Percentiles rank a stretch among this genome's conserved stretches.
phyloP scores from a whole-genome alignment of 2,329 filamentous ascomycete genomes.

The Alternaria longipes region DNA sequence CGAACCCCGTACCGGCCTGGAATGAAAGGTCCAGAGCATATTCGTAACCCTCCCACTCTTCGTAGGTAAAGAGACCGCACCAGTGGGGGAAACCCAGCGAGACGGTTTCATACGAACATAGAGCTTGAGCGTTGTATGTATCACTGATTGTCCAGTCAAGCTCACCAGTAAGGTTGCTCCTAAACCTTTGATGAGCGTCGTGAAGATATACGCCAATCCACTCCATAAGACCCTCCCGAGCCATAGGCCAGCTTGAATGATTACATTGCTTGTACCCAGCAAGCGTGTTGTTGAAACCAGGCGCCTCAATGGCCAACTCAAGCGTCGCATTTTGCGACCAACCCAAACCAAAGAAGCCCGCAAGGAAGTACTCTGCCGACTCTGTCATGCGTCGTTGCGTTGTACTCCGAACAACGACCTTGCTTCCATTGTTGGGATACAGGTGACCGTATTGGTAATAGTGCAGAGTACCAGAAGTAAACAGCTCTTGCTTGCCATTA shows the following conservation, averaged over 20 bases:
- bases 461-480: conserved; percentile 74
- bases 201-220: conserved; percentile 73
- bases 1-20: conserved; percentile 68
- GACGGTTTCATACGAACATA: conserved; percentile 83
- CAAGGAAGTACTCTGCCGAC: conserved; percentile 79
- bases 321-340: conserved; percentile 77
- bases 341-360: conserved; percentile 79
- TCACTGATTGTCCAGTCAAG: conserved; percentile 48
- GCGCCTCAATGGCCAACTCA: conserved; percentile 74
- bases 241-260: conserved; percentile 62
- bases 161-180: conserved; percentile 57
- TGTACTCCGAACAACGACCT: conserved; percentile 77
- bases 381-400: conserved; percentile 82
- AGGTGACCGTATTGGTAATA: conserved; percentile 76
- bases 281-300: conserved; percentile 73
- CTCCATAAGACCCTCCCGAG: conserved; percentile 60
- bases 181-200: conserved; percentile 69
- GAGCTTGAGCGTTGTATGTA: conserved; percentile 70
- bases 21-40: conserved; percentile 76
- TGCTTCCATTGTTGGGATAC: conserved; percentile 73
- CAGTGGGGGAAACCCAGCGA: conserved; percentile 78
- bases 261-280: conserved; percentile 73
- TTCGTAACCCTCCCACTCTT: conserved; percentile 77
- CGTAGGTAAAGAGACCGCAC: conserved; percentile 77
- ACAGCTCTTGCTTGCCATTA: conserved; percentile 76